Conservation (phyloP, 2,329 filamentous ascomycete genomes). For the Uncinocarpus reesii region DNA sequence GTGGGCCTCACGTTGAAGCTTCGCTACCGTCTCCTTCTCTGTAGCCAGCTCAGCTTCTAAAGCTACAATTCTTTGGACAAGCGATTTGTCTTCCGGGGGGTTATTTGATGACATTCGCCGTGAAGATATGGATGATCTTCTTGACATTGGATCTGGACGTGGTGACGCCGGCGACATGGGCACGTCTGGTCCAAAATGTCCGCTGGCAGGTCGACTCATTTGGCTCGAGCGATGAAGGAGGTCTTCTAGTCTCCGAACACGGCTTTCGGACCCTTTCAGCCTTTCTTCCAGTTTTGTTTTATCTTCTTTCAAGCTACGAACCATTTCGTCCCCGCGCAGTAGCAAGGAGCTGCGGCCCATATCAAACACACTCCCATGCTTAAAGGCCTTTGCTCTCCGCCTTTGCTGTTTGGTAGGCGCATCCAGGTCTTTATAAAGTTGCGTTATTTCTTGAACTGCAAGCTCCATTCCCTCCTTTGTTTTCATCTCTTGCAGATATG, state of each 20-base stretch:
- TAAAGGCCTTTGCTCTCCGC: conserved; percentile 84
- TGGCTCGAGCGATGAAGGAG: conserved; percentile 73
- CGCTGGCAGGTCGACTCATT: conserved; percentile 44
- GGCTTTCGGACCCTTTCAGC: conserved; percentile 73
- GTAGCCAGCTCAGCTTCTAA: conserved; percentile 69
- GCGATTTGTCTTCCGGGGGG: conserved; percentile 49
- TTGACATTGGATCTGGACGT: conserved; percentile 37
- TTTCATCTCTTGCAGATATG: conserved; percentile 59
- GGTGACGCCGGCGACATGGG: conserved; percentile 35
- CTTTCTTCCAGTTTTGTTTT: conserved; percentile 65
- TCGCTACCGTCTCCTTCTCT: conserved; percentile 58
- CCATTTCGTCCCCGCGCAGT: conserved; percentile 74
- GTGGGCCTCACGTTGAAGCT: conserved; percentile 60
- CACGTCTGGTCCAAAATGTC: conserved; percentile 38
- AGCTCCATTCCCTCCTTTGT: conserved; percentile 54
- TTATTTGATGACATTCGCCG: conserved; percentile 53
- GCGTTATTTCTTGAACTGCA: conserved; percentile 60
- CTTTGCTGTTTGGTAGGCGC: conserved; percentile 76
- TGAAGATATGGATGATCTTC: conserved; percentile 51
- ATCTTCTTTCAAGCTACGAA: conserved; percentile 68
- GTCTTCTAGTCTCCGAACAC: conserved; percentile 83
- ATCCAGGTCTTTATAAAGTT: conserved; percentile 68
- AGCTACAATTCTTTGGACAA: conserved; percentile 51
- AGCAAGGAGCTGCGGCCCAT: conserved; percentile 78
- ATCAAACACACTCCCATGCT: conserved; percentile 90